Percentiles rank a stretch among this genome's conserved stretches.
phyloP scores from a whole-genome alignment of 306 rosid species.

The Lathyrus oleraceus region DNA sequence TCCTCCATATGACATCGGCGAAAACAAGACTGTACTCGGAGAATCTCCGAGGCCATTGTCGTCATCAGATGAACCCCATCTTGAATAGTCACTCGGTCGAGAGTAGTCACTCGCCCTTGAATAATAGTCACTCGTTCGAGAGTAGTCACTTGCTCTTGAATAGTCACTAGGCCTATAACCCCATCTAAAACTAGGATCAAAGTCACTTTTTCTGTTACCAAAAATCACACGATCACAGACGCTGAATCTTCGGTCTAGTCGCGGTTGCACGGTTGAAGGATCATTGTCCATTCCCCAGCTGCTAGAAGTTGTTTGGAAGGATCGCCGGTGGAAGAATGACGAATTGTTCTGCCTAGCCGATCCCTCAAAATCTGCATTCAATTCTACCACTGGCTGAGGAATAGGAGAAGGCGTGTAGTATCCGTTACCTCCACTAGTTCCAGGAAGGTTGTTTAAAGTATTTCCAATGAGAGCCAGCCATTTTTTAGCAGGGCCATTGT shows the following conservation, averaged over 20 bases:
- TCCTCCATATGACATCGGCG: constrained; percentile 80
- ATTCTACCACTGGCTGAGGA: constrained; percentile 83
- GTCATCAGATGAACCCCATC: constrained; percentile 98
- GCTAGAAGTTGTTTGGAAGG: constrained; percentile 77
- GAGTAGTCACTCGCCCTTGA: constrained; percentile 91
- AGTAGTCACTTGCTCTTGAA: constrained; percentile 84
- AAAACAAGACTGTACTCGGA: constrained; percentile 79
- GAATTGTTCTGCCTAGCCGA: constrained; percentile 91
- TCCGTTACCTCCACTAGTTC: constrained; percentile 69
- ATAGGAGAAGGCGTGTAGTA: constrained; percentile 96
- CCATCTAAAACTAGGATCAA: constrained; percentile 69
- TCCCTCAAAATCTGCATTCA: constrained; percentile 96
- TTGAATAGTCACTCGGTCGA: constrained; percentile 84
- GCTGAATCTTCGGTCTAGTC: constrained; percentile 85
- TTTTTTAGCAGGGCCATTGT: constrained; percentile 98
- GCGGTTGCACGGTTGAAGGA: constrained; percentile 70
- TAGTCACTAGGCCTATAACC: constrained; percentile 90
- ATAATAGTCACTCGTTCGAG: constrained; percentile 85
- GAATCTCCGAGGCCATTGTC: constrained; percentile 92
- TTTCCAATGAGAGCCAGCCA: constrained; percentile 91
- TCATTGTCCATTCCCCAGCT: constrained; percentile 92
- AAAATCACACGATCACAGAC: constrained; percentile 95
- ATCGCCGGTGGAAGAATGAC: constrained; percentile 85
- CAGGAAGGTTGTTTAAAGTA: constrained; percentile 90
- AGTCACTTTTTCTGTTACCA: constrained; percentile 80